These are phyloP conservation scores for Huntiella omanensis DNA, from an alignment of 2,329 filamentous ascomycete species.

Conservation along the genomic window DNA sequence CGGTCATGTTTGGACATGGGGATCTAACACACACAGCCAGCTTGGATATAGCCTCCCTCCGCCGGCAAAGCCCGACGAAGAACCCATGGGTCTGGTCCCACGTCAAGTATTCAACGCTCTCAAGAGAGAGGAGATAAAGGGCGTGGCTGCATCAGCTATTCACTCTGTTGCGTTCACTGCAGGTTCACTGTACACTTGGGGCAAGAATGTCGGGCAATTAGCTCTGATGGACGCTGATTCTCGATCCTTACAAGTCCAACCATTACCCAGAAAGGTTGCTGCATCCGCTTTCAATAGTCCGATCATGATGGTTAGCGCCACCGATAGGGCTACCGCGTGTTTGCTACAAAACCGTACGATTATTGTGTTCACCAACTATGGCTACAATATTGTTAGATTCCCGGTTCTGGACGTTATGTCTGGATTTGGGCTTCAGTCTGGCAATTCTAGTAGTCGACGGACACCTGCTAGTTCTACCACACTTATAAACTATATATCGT, in stretches of 20 bases:
- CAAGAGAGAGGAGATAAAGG: constrained; percentile 67
- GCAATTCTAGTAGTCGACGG: constrained; percentile 32
- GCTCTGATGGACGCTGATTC: constrained; percentile 91
- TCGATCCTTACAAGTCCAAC: constrained; percentile 69
- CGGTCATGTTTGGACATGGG: constrained; percentile 92
- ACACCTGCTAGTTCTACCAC: constrained; percentile 30
- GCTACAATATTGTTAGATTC: constrained; percentile 80
- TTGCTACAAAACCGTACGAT: constrained; percentile 76
- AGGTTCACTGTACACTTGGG: constrained; percentile 75
- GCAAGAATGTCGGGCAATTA: constrained; percentile 85
- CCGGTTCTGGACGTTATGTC: constrained; percentile 52
- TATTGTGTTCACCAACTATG: constrained; percentile 88
- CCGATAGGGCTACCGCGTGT: constrained; percentile 74
- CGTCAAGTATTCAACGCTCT: constrained; percentile 81
- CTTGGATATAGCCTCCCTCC: constrained; percentile 65
- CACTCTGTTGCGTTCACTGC: constrained; percentile 82
- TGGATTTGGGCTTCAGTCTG: constrained; percentile 24
- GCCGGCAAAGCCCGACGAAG: constrained; percentile 52
- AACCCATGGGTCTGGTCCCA: constrained; percentile 62
- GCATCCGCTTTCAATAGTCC: constrained; percentile 57
- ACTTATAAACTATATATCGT: constrained; percentile 52
- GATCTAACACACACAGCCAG: constrained; percentile 68
- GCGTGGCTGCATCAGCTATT: constrained; percentile 71
- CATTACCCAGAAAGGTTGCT: constrained; percentile 67
- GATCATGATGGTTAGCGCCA: constrained; percentile 68